phyloP scores from a whole-genome alignment of 805 yeast genomes.

The Yarrowia yakushimensis region DNA sequence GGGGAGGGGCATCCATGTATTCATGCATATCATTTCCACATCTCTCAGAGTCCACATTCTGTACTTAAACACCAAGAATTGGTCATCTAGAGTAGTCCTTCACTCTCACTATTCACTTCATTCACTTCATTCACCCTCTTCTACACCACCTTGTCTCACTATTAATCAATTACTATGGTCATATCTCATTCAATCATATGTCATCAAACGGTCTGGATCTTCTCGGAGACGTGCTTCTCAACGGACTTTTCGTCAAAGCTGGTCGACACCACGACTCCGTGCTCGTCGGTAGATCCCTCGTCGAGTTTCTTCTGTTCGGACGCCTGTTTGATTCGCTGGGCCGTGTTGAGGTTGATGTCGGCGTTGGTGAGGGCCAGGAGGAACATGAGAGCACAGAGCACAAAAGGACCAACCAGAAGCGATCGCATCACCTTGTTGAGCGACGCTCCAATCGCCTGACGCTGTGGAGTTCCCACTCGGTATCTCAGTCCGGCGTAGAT shows the following conservation, averaged over 20 bases:
- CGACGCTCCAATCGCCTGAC: not conserved
- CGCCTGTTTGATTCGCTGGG: conserved; percentile 6
- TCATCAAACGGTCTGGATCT: not conserved
- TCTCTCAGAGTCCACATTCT: too few relatives aligned
- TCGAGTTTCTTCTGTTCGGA: not conserved
- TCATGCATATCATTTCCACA: too few relatives aligned
- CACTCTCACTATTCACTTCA: too few relatives aligned
- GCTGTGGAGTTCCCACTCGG: not conserved
- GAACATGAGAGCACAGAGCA: conserved; percentile 8
- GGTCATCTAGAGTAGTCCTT: too few relatives aligned
- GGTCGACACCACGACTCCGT: not conserved
- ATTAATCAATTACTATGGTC: too few relatives aligned
- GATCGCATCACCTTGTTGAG: conserved; percentile 8
- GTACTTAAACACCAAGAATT: too few relatives aligned
- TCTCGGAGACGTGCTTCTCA: not conserved
- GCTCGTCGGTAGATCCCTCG: not conserved
- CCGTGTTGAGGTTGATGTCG: not conserved
- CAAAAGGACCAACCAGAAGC: not conserved
- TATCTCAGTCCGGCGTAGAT: not conserved
- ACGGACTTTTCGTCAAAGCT: not conserved
- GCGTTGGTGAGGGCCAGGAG: not conserved
- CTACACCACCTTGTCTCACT: too few relatives aligned
- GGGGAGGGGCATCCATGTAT: too few relatives aligned
- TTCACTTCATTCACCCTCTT: too few relatives aligned
- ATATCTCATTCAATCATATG: too few relatives aligned